These are phyloP conservation scores for Desmodesmus armatus DNA, from an alignment of 139 green algal species.

Conservation along the genomic window DNA sequence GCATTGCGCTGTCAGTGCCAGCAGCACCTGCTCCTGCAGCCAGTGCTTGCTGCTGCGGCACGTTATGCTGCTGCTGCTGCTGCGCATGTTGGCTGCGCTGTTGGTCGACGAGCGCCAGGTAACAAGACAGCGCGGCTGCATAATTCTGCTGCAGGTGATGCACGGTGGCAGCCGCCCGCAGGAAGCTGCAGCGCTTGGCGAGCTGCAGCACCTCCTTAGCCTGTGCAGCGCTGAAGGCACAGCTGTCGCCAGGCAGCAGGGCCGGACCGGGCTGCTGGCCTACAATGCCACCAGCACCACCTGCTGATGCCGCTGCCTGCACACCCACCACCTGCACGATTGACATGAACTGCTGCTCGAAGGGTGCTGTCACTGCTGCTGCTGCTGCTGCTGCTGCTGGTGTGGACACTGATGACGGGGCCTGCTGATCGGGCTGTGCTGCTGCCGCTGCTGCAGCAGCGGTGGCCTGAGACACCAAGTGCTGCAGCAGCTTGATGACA, in stretches of 20 bases:
- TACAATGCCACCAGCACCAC: not conserved
- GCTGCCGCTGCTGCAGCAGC: not conserved
- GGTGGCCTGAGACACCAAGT: conserved; percentile 10
- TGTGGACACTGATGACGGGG: conserved; percentile 31
- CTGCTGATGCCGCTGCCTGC: conserved; percentile 32
- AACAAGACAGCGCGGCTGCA: conserved; percentile 32
- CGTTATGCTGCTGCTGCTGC: conserved; percentile 25
- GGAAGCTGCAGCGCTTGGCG: conserved; percentile 16
- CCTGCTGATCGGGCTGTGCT: not conserved
- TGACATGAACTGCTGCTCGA: conserved; percentile 45
- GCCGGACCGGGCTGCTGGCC: conserved; percentile 14
- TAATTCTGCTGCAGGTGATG: conserved; percentile 60
- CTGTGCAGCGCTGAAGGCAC: conserved; percentile 17
- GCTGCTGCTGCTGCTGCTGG: conserved; percentile 1
- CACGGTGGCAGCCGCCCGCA: conserved; percentile 35
- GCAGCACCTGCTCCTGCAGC: not conserved
- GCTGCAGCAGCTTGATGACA: conserved; percentile 52
- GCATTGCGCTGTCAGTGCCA: not conserved
- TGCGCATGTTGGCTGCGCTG: conserved; percentile 14
- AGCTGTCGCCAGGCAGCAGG: conserved; percentile 5
- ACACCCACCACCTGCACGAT: conserved; percentile 51
- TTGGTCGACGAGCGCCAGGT: conserved; percentile 32
- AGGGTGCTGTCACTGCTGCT: not conserved
- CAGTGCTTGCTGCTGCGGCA: too few species aligned
- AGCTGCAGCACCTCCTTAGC: conserved; percentile 33